A percentile compares a stretch with the other conserved stretches of the same genome.
Evolutionary conservation across 2,329 filamentous ascomycete species (phyloP).

Genomic region (Trichoderma atroviride): DNA sequence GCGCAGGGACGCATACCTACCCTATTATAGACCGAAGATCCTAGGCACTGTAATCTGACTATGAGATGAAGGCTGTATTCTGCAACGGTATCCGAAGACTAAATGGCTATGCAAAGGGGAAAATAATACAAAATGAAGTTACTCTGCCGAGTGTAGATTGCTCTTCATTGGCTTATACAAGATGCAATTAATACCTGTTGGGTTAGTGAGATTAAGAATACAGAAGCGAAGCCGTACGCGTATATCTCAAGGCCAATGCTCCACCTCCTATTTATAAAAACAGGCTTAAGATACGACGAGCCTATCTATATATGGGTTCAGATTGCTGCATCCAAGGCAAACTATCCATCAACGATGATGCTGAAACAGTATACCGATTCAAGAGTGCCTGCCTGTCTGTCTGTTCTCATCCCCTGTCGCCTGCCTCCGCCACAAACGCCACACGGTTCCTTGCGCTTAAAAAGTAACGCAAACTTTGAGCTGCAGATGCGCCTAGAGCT

Average conservation of each 20-base stretch:
- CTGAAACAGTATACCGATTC: neutral
- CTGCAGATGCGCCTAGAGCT: slow-evolving; percentile 20
- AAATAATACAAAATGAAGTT: neutral
- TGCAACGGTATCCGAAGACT: neutral
- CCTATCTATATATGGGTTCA: neutral
- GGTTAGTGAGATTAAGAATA: neutral
- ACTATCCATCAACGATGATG: no score
- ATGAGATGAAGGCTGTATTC: neutral
- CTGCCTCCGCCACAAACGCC: neutral
- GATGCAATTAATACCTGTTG: neutral
- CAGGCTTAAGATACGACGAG: neutral
- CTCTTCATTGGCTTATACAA: neutral
- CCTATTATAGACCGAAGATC: neutral
- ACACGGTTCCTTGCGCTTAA: slow-evolving; percentile 14
- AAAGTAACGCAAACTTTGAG: neutral
- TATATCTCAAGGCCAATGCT: neutral
- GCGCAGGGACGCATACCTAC: neutral
- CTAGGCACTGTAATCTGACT: no score
- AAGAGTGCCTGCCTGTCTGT: neutral
- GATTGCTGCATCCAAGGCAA: neutral
- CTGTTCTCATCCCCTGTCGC: neutral
- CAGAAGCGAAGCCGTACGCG: neutral
- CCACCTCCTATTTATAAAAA: neutral
- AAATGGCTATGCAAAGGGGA: neutral
- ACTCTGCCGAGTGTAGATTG: neutral